A percentile compares a stretch with the other conserved stretches of the same genome.
phyloP scores from a whole-genome alignment of 1,284 basidiomycete genomes.

The Ceratobasidium sp. region DNA sequence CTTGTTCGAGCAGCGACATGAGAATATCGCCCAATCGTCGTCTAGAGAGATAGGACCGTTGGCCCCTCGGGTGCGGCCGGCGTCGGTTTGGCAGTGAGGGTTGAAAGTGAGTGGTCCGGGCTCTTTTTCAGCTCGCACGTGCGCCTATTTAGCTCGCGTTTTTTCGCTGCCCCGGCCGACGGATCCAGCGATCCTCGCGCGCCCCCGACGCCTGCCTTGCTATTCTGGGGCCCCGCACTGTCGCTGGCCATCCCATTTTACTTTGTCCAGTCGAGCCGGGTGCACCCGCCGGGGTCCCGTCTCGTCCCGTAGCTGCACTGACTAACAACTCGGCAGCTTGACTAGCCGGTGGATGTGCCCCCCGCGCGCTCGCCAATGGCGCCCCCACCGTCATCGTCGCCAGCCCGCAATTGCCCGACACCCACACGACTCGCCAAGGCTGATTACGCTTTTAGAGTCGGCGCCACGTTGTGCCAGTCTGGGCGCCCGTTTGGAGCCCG shows the following conservation, averaged over 20 bases:
- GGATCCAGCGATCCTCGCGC: background rate
- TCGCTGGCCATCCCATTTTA: background rate
- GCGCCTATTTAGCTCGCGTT: conserved; percentile 13
- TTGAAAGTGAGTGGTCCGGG: background rate
- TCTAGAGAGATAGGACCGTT: background rate
- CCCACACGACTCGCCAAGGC: conserved; percentile 20
- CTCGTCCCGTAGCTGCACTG: conserved; percentile 8
- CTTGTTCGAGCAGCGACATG: conserved; percentile 25
- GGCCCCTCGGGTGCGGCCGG: conserved; percentile 26
- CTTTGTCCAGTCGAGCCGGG: background rate
- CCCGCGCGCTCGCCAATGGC: conserved; percentile 10
- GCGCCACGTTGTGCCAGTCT: background rate
- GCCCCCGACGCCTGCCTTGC: conserved; percentile 1
- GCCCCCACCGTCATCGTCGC: background rate
- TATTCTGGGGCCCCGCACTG: conserved; percentile 17
- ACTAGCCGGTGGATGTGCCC: background rate
- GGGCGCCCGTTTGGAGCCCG: background rate
- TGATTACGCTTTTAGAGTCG: conserved; percentile 12
- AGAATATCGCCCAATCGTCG: conserved; percentile 13
- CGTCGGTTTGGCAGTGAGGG: conserved; percentile 7
- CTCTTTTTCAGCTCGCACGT: conserved; percentile 13
- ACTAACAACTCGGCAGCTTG: background rate
- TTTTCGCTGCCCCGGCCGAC: background rate
- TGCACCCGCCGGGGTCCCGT: background rate
- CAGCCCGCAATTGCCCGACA: background rate